Percentiles rank a stretch among this genome's conserved stretches.
Conservation (phyloP, 495 filamentous ascomycete species). For the Gamarada debralockiae region DNA sequence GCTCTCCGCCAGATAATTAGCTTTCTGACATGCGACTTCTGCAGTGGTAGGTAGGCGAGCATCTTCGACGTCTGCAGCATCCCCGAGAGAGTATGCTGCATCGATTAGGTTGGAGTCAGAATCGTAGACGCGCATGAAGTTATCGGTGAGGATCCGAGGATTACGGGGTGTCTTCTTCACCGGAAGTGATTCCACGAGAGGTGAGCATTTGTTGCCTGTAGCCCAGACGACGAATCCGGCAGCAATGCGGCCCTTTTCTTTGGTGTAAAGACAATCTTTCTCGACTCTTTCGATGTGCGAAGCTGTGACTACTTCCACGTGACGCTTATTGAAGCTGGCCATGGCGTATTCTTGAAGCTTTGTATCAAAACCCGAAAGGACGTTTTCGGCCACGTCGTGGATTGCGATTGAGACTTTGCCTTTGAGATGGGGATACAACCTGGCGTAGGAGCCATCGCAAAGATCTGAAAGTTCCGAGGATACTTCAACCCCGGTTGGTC, state of each 20-base stretch:
- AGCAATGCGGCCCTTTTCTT: constrained; percentile 24
- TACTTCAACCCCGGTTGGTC: constrained; percentile 85
- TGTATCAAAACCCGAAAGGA: constrained; percentile 26
- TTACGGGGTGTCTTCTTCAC: constrained; percentile 24
- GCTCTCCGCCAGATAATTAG: constrained; percentile 62
- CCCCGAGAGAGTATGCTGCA: constrained; percentile 75
- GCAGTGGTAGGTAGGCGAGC: constrained; percentile 70
- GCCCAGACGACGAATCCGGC: constrained; percentile 33
- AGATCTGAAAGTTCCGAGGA: constrained; percentile 84
- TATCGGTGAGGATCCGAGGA: constrained; percentile 30
- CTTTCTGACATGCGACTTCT: constrained; percentile 81
- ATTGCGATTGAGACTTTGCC: constrained; percentile 24
- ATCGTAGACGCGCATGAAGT: constrained; percentile 22
- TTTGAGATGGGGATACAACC: constrained; percentile 28
- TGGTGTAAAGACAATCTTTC: constrained; percentile 21
- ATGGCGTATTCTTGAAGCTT: constrained; percentile 30
- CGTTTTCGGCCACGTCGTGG: constrained; percentile 29
- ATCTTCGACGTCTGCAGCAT: constrained; percentile 59
- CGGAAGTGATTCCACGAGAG: constrained; percentile 23
- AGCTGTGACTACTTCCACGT: constrained; percentile 25
- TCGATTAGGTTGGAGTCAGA: constrained; percentile 16
- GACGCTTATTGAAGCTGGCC: constrained; percentile 16
- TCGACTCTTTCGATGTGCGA: constrained; percentile 27
- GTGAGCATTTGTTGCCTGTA: constrained; percentile 26
- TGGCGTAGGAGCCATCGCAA: background rate